Base-by-base conservation (phyloP, 768 basidiomycete genomes). In the Rhodotorula babjevae region DNA sequence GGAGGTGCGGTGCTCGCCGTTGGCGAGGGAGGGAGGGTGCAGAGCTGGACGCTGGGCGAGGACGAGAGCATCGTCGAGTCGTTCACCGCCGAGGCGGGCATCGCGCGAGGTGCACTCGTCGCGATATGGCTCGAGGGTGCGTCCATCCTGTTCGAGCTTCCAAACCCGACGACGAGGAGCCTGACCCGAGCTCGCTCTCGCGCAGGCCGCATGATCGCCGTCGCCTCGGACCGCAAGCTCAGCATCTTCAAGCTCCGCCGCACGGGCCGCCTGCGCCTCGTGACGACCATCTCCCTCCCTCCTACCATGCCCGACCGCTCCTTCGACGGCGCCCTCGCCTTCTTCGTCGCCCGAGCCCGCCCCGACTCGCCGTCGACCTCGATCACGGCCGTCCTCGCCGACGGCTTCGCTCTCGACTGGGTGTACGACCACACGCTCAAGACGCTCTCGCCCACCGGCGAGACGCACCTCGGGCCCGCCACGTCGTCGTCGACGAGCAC, bases 31-130 rank as follows among this genome's bases (percentile, higher is more conserved):
- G 60, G n/a, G 21, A 36, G 65, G 49, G 7, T 75, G 15, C 74
- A 75, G 65, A 49, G 49, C 40, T 75, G 74, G 74, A 67, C 63
- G 50, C 2, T 68, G 31, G 67, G n/a, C 4, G 58, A 63, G 40
- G 62, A 42, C 15, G 63, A 58, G 12, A 46, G 57, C 10, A n/a
- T 46, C 3, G 42, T 29, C 16, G 59, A 67, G 63, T 49, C 40
- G 27, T 47, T 23, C 31, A 59, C 58, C 0, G 47, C 50, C 15
- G 63, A 67, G 19, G 49, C 47, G 49, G 56, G n/a, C 5, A 21
- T 31, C 12, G 33, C 57, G 29, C 10, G 12, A 12, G 33, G 27
- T 6, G 42, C 36, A 46, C 27, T 55, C 5, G 33, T 76, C 15
- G 66, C 71, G n/a, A 61, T 31, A 1, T 76, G 75, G 75, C 55